These are phyloP conservation scores for Ustilago cynodontis DNA, from an alignment of 1,284 basidiomycete species.

Conservation along the genomic window DNA sequence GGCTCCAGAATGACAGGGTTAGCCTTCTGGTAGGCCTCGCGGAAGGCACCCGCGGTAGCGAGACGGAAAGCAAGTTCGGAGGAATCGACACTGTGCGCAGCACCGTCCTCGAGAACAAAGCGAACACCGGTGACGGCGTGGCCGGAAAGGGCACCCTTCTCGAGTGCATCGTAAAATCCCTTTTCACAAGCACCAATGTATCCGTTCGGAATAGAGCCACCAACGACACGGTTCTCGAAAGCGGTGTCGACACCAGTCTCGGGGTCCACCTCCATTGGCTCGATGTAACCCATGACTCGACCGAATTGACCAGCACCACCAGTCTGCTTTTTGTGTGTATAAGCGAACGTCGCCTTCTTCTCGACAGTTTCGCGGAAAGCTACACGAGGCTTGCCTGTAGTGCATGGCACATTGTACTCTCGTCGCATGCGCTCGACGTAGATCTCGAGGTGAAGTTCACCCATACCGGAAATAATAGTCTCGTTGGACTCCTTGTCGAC, in stretches of 20 bases:
- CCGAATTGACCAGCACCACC: slow-evolving; percentile 98
- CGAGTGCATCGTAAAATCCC: slow-evolving; percentile 94
- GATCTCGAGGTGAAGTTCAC: slow-evolving; percentile 97
- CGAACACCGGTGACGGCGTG: slow-evolving; percentile 88
- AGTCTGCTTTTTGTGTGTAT: slow-evolving; percentile 98
- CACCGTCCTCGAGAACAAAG: slow-evolving; percentile 91
- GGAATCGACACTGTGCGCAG: slow-evolving; percentile 94
- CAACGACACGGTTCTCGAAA: slow-evolving; percentile 91
- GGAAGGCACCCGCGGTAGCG: slow-evolving; percentile 90
- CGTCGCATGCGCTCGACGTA: slow-evolving; percentile 99
- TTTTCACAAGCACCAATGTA: slow-evolving; percentile 97
- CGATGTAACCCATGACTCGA: slow-evolving; percentile 87
- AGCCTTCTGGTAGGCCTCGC: slow-evolving; percentile 85
- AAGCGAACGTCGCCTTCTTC: slow-evolving; percentile 83
- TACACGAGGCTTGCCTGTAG: slow-evolving; percentile 94
- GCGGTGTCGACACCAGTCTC: slow-evolving; percentile 86
- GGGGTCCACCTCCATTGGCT: slow-evolving; percentile 85
- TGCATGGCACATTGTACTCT: slow-evolving; percentile 94
- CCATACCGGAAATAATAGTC: slow-evolving; percentile 99
- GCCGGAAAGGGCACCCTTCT: slow-evolving; percentile 90
- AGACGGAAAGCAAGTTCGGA: slow-evolving; percentile 95
- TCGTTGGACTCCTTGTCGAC: slow-evolving; percentile 94
- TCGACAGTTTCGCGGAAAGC: slow-evolving; percentile 97
- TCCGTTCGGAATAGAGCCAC: slow-evolving; percentile 88
- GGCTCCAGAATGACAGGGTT: slow-evolving; percentile 90